Conservation (phyloP, 2,329 filamentous ascomycete genomes). For the Seiridium cupressi region DNA sequence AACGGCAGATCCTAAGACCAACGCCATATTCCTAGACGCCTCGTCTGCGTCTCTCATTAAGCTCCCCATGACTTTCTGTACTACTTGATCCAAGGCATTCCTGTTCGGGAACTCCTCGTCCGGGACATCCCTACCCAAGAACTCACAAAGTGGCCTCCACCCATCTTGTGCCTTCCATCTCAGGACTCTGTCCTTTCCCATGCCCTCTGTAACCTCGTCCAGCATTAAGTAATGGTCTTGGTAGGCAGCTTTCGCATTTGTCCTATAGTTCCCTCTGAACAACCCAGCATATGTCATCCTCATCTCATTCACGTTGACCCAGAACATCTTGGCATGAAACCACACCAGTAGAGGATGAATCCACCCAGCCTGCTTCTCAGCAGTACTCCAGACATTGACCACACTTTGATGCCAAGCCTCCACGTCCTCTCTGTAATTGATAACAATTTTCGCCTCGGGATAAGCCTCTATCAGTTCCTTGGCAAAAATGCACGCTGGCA, state of each 20-base stretch:
- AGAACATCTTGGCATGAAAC: neutral
- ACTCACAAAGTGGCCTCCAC: neutral
- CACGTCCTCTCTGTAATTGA: neutral
- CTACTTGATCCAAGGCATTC: neutral
- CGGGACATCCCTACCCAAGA: neutral
- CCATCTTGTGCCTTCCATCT: neutral
- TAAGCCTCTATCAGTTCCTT: neutral
- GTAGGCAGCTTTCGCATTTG: neutral
- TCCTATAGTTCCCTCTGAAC: neutral
- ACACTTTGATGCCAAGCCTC: neutral
- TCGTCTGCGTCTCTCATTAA: neutral
- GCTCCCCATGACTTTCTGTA: neutral
- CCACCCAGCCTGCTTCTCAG: neutral
- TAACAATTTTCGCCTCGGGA: neutral
- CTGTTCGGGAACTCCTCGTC: neutral
- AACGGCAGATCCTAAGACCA: neutral
- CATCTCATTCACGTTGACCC: neutral
- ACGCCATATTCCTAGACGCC: neutral
- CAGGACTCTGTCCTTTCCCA: neutral
- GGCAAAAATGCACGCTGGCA: neutral
- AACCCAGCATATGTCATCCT: neutral
- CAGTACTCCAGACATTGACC: neutral
- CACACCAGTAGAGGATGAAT: neutral
- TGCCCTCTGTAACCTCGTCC: neutral
- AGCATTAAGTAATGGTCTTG: neutral